Conservation (phyloP, 768 basidiomycete genomes). For the Suillus discolor region DNA sequence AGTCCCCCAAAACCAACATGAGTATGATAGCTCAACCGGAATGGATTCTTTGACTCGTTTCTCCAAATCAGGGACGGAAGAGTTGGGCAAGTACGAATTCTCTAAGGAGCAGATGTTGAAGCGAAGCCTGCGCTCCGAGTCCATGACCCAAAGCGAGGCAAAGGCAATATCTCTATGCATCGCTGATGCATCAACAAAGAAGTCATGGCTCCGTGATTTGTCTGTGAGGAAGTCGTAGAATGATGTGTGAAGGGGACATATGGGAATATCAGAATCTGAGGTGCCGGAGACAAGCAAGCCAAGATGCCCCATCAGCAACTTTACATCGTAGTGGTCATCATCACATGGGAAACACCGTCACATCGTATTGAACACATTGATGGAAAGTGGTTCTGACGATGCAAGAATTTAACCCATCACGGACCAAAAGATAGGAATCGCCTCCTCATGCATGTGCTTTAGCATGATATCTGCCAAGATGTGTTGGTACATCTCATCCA, state of each 20-base stretch:
- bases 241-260: slow-evolving; percentile 27
- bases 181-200: slow-evolving; percentile 6
- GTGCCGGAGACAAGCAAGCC: background rate
- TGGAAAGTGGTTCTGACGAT: slow-evolving; percentile 9
- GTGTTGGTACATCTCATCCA: slow-evolving; percentile 6
- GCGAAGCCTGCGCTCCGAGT: background rate
- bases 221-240: slow-evolving; percentile 29
- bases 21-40: background rate
- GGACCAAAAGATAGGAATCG: too few relatives aligned
- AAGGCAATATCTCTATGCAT: slow-evolving; percentile 12
- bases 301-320: too few relatives aligned
- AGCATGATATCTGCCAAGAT: slow-evolving; percentile 10
- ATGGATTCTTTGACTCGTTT: background rate
- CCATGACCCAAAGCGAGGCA: slow-evolving; percentile 17
- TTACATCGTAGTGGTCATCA: too few relatives aligned
- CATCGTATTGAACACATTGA: background rate
- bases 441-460: background rate
- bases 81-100: background rate
- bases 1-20: background rate
- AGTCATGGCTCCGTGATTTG: slow-evolving; percentile 12
- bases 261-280: background rate
- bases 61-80: background rate
- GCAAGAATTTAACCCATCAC: slow-evolving; percentile 7
- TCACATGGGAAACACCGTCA: too few relatives aligned
- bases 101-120: background rate